These are phyloP conservation scores for Stemphylium lycopersici DNA, from an alignment of 2,329 filamentous ascomycete species.

Conservation along the genomic window DNA sequence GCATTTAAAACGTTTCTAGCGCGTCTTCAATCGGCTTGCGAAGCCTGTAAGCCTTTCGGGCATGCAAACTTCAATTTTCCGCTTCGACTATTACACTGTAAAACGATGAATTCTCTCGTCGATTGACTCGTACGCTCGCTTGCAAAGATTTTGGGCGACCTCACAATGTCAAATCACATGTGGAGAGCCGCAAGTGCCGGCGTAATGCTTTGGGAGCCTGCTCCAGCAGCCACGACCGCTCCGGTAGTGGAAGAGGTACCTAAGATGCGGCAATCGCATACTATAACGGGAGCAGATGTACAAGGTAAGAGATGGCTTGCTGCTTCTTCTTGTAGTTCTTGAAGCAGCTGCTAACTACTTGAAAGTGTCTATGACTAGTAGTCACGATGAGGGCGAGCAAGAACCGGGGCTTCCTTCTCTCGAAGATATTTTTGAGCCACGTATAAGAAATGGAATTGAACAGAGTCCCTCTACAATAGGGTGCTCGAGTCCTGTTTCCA, in stretches of 20 bases:
- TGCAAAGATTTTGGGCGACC: neutral
- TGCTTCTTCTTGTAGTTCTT: neutral
- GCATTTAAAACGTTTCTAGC: neutral
- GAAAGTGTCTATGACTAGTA: neutral
- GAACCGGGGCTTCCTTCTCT: neutral
- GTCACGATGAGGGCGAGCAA: neutral
- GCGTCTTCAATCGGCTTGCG: neutral
- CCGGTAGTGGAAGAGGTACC: neutral
- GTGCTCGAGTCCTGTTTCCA: neutral
- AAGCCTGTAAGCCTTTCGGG: no score
- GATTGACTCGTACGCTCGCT: neutral
- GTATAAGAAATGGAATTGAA: neutral
- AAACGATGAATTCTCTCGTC: neutral
- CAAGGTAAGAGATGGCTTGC: neutral
- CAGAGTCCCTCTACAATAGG: neutral
- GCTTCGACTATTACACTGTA: neutral
- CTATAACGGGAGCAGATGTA: neutral
- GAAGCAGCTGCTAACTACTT: neutral
- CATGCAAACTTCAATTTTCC: neutral
- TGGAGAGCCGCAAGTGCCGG: neutral
- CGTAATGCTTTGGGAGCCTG: slow-evolving; percentile 5
- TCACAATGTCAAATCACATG: neutral
- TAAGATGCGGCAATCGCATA: neutral
- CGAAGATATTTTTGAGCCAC: neutral
- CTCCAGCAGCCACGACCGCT: neutral